These are phyloP conservation scores for Paramecium sexaurelia DNA, from an alignment of 73 alveolate species.

Conservation along the genomic window DNA sequence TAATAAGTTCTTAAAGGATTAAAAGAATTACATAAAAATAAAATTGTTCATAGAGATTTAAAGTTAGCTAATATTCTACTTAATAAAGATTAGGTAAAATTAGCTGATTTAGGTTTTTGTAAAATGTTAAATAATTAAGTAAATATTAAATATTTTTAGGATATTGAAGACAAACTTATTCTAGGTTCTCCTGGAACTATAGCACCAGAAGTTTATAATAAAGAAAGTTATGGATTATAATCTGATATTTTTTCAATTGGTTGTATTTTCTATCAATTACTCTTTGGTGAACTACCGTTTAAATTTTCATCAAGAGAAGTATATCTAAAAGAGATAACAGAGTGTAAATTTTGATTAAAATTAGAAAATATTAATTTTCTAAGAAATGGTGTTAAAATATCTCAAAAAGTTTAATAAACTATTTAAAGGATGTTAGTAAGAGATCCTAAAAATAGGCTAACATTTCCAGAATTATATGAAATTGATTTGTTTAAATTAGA, in stretches of 20 bases:
- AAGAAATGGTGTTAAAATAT: neutral
- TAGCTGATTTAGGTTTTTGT: conserved; percentile 55
- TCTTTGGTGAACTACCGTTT: conserved; percentile 2
- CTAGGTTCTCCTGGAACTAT: conserved; percentile 3
- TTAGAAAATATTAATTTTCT: neutral
- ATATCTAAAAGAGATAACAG: neutral
- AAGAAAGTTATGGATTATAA: neutral
- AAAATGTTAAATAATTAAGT: neutral
- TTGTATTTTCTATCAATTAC: conserved; percentile 1
- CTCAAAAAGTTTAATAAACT: neutral
- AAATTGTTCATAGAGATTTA: conserved; percentile 20
- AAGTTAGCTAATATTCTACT: conserved; percentile 9
- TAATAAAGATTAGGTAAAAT: neutral
- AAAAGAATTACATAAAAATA: neutral
- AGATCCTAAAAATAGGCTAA: neutral
- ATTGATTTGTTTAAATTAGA: neutral
- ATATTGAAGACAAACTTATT: neutral
- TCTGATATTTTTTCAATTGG: conserved; percentile 30
- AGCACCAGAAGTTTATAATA: conserved; percentile 8
- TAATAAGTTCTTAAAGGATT: neutral
- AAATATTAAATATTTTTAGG: neutral
- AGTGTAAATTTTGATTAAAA: neutral
- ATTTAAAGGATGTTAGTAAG: neutral
- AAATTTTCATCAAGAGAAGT: neutral
- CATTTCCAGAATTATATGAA: neutral